Base-by-base conservation (phyloP, 768 basidiomycete species). In the Tricholoma terreum region DNA sequence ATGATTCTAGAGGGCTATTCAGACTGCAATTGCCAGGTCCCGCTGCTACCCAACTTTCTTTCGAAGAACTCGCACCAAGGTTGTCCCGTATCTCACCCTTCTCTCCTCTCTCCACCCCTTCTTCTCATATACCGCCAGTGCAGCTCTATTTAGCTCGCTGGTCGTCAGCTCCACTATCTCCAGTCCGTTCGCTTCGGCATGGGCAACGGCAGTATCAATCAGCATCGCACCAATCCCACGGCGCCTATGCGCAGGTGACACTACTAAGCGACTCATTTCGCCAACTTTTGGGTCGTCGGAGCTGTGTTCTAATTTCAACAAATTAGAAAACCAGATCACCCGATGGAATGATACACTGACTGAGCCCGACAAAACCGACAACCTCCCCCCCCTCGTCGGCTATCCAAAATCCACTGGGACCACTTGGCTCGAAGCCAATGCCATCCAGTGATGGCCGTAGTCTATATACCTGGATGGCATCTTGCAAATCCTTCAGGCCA, bases 281-380 rank as follows among this genome's bases (percentile, higher is more conserved):
- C 58, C 63, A 30, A 60, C 50, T 2, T 27, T 45, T 3, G 58
- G 40, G 49, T 62, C 57, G 5, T 49, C 17, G 24, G 24, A 8
- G 30, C 36, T 33, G 42, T 31, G 11, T 53, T 45, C 31, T 55
- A 42, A 42, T 50, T 9, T 22, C 33, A 15, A 24, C 49, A 15
- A 45, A 35, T 6, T 4, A 31, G 14, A 42, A 6, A 46, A 6
- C 35, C 15, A 14, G 14, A 24, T 22, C 9, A 27, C 24, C 24
- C 24, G 24, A 27, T 6, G 24, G 48, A 50, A 51, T 36, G 45
- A 4, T 45, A 19, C 12, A 58, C 56, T 6, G 10, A 64, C 63
- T 59, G 14, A 64, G 48, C n/a, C 63, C 63, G n/a, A 64, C 49
- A 21, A 56, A 59, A 27, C 63, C 63, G 21, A 56, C 54, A 10